These are phyloP conservation scores for Persicaria maculosa DNA, from an alignment of 148 eudicot species.

Conservation along the genomic window DNA sequence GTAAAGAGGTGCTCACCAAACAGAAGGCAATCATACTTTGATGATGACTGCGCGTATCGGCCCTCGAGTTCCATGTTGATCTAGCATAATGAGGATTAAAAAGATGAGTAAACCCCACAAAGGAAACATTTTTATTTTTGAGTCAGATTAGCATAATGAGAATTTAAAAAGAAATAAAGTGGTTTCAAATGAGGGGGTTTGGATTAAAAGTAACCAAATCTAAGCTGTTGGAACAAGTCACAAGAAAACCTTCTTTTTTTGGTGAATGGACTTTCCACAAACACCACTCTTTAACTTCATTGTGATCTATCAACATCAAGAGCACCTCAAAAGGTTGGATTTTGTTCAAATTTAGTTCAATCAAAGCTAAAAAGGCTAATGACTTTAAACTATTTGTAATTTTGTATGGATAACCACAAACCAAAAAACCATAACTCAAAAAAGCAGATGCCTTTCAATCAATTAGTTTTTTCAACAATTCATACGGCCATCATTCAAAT, in stretches of 20 bases:
- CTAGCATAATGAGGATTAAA: conserved; percentile 4
- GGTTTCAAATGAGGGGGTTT: not conserved
- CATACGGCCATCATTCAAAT: not conserved
- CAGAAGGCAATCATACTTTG: conserved; percentile 73
- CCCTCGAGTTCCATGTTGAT: conserved; percentile 52
- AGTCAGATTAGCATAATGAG: conserved; percentile 6
- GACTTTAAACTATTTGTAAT: not conserved
- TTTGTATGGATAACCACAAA: not conserved
- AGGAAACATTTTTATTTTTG: not conserved
- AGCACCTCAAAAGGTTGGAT: not conserved
- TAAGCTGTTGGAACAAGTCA: not conserved
- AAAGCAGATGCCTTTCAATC: not conserved
- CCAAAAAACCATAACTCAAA: not conserved
- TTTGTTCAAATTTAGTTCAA: not conserved
- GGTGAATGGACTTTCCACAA: not conserved
- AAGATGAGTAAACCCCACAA: not conserved
- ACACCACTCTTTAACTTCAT: not conserved
- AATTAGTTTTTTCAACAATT: not conserved
- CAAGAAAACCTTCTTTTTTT: not conserved
- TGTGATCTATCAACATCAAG: conserved; percentile 3
- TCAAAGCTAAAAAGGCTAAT: not conserved
- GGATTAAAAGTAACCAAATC: not conserved
- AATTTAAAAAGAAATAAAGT: not conserved
- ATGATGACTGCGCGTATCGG: conserved; percentile 31
- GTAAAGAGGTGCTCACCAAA: conserved; percentile 41